Evolutionary conservation across 345 rosid genomes (phyloP), one percentile per base, ranked within the genome.

Genomic region (Leavenworthia alabamica): DNA sequence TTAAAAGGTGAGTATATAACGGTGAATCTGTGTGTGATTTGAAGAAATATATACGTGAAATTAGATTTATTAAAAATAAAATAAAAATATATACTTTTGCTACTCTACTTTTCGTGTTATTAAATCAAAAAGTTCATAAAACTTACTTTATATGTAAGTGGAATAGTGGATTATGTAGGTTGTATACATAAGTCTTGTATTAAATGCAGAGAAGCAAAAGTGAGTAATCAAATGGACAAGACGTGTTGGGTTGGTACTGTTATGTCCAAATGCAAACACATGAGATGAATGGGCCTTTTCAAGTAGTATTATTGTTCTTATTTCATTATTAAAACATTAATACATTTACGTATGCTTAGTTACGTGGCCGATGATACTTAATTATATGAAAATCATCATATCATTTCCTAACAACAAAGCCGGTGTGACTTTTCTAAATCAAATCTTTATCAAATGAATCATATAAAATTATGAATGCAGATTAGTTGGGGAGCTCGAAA

Each of bases 401-500:
- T 40, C 59, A 59, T 52, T 29, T 50, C 10, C 29, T 53, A 41
- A 59, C 71, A 29, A 39, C 43, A 60, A 44, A 33, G 15, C 19
- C 45, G 53, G 42, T 41, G 17, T 20, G 42, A 40, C 9, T 47
- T 58, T 15, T 15, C 37, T 40, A 10, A 22, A 41, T 37, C 50
- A 47, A 47, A 17, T 66, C 42, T 20, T 41, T 32, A 68, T 49
- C 37, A 51, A 42, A 59, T 50, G n/a, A 35, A 36, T 35, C 14
- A 35, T 35, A 4, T 12, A 20, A 20, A 35, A 35, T 28, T 26
- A 55, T 5, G 37, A 20, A 20, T 20, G 56, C 40, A 56, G 62
- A 45, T 44, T 41, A 42, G 73, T 68, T 68, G 66, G 60, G 62
- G 60, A 50, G 73, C 15, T 51, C 45, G 45, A 50, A 59, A 67